phyloP scores from a whole-genome alignment of 305 asterid species.

The Fraxinus albicans region DNA sequence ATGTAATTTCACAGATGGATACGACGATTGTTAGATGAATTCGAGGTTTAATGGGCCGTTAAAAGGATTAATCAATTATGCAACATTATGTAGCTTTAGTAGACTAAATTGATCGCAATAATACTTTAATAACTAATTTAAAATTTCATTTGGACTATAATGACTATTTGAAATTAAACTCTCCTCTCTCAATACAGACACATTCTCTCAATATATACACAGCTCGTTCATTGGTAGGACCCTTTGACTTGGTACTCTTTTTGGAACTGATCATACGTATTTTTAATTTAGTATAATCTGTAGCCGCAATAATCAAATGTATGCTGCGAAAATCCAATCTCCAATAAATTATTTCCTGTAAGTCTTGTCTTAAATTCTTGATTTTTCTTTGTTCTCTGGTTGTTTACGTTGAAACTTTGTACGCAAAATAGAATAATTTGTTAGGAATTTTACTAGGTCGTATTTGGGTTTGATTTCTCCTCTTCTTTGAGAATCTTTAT shows the following conservation, averaged over 20 bases:
- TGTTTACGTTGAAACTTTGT: constrained; percentile 23
- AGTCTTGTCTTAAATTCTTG: constrained; percentile 21
- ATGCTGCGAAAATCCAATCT: constrained; percentile 31
- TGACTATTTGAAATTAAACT: neutral
- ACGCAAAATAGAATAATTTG: constrained; percentile 19
- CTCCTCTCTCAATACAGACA: neutral
- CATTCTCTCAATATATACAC: neutral
- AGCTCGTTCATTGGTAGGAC: neutral
- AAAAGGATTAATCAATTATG: neutral
- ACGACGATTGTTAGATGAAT: neutral
- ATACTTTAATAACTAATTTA: neutral
- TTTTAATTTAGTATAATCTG: neutral
- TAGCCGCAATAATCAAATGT: constrained; percentile 42
- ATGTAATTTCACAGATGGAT: neutral
- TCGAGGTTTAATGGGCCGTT: neutral
- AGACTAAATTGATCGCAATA: neutral
- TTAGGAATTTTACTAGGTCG: constrained; percentile 42
- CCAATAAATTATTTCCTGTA: constrained; percentile 42
- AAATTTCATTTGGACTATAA: neutral
- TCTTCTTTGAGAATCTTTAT: constrained; percentile 11
- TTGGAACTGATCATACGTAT: constrained; percentile 28
- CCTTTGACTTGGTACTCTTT: constrained; percentile 1
- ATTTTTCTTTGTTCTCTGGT: constrained; percentile 10
- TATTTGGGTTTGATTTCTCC: constrained; percentile 43
- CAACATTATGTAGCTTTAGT: neutral